Base-by-base conservation (phyloP, 176 grass and related monocot genomes). In the Ampelocalamus luodianensis region DNA sequence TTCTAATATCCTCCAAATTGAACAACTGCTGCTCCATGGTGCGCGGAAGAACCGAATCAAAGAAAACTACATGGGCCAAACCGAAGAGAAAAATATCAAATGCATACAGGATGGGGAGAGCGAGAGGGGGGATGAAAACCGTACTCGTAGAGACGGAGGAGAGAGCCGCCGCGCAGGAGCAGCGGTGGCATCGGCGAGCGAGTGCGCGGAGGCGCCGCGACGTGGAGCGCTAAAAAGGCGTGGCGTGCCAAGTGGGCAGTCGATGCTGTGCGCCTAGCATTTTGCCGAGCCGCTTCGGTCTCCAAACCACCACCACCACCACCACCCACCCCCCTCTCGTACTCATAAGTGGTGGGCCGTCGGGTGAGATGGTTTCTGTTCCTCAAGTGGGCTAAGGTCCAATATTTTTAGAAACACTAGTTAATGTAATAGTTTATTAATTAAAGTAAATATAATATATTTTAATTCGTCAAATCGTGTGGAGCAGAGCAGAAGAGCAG, bases 111-210 rank as follows among this genome's bases (percentile, higher is more conserved):
- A 81, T 18, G 50, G 49, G 15, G 72, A 24, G 38, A 39, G 5
- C 2, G 22, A 6, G 59, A 53, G 34, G 43, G 37, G 17, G 67
- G 8, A 7, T 13, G 45, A 4, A 12, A n/a, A 39, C 55, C 65
- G 64, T 56, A 79, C 77, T 77, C 9, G 83, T 37, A 49, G 76
- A 86, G 76, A 72, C 67, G 63, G 82, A 79, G 59, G 68, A 88
- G 73, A 42, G 79, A 87, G 22, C 65, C 80, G 49, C 69, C 78
- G 64, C 51, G 71, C 77, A 90, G 79, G 48, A 93, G 76, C 62
- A 77, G 81, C 72, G 77, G 49, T 51, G 22, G 91, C 94, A 96
- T 96, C 85, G 39, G 70, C 85, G 82, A 72, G 79, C 27, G 50
- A 16, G 56, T 43, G 79, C 37, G 78, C 55, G 68, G 75, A 87